Conservation (phyloP, 1,284 basidiomycete species). For the Macrocystidia cucumis region DNA sequence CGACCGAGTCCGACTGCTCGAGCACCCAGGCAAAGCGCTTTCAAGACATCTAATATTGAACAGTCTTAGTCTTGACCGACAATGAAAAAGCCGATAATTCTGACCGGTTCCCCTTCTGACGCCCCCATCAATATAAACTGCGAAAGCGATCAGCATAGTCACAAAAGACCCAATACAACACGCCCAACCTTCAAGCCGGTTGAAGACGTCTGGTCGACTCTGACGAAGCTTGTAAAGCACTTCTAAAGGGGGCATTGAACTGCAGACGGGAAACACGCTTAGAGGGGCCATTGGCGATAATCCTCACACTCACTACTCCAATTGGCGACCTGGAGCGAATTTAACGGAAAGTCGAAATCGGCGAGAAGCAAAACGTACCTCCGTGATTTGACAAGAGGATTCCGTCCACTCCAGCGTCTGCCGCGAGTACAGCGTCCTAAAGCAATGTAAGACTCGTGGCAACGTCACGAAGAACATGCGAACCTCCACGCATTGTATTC, state of each 20-base stretch:
- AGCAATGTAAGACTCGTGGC: conserved; percentile 5
- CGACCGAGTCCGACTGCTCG: conserved; percentile 86
- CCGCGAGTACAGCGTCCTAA: conserved; percentile 80
- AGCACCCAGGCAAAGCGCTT: conserved; percentile 88
- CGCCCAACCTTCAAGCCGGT: conserved; percentile 55
- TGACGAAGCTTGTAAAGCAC: conserved; percentile 69
- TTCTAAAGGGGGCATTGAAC: conserved; percentile 68
- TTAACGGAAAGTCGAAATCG: conserved; percentile 1
- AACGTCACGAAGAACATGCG: conserved; percentile 10
- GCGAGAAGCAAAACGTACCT: conserved; percentile 39
- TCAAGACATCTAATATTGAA: conserved; percentile 61
- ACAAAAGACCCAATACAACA: not conserved
- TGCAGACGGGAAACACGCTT: conserved; percentile 14
- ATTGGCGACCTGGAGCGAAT: conserved; percentile 55
- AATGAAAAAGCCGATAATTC: conserved; percentile 10
- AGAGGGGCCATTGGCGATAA: conserved; percentile 6
- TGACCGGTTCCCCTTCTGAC: conserved; percentile 79
- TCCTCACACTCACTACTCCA: conserved; percentile 56
- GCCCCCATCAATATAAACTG: conserved; percentile 89
- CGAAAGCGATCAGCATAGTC: not conserved
- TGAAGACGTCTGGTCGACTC: conserved; percentile 71
- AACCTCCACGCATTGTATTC: conserved; percentile 73
- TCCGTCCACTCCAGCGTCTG: conserved; percentile 81
- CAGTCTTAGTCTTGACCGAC: conserved; percentile 1
- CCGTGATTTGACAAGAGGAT: conserved; percentile 92